Evolutionary conservation across 441 rosid species (phyloP).

Genomic region (Erysimum cheiri): DNA sequence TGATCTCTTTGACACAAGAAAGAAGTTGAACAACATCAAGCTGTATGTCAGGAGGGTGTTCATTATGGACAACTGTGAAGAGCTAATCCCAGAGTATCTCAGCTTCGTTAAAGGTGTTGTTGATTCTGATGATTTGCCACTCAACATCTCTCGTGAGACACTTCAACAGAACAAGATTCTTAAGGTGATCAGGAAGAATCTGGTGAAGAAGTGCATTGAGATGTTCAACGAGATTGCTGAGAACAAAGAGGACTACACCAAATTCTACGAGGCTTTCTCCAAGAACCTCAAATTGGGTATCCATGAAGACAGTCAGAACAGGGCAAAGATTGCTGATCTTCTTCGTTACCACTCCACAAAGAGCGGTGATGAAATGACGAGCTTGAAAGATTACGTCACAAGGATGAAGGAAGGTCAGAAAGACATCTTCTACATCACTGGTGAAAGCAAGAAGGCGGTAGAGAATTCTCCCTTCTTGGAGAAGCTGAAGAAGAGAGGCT

Average conservation of each 20-base stretch:
- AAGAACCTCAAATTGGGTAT: conserved; percentile 59
- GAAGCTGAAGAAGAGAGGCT: conserved; percentile 63
- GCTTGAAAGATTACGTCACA: conserved; percentile 65
- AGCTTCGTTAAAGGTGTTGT: conserved; percentile 65
- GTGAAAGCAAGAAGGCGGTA: conserved; percentile 64
- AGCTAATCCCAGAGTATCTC: conserved; percentile 61
- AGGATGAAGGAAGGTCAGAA: conserved; percentile 70
- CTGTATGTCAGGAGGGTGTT: conserved; percentile 65
- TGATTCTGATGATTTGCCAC: conserved; percentile 64
- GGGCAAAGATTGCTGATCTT: conserved; percentile 56
- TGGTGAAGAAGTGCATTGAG: conserved; percentile 66
- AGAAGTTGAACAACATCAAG: conserved; percentile 70
- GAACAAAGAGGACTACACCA: conserved; percentile 64
- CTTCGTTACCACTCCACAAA: conserved; percentile 62
- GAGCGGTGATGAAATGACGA: conserved; percentile 63
- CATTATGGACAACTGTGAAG: conserved; percentile 73
- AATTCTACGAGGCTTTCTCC: conserved; percentile 64
- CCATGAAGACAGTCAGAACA: conserved; percentile 63
- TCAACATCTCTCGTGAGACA: conserved; percentile 63
- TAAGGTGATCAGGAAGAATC: conserved; percentile 64
- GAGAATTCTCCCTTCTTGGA: conserved; percentile 68
- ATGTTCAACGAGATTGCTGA: conserved; percentile 62
- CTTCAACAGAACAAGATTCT: conserved; percentile 71
- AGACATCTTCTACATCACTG: conserved; percentile 62
- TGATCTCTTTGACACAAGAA: conserved; percentile 61